A percentile compares a stretch with the other conserved stretches of the same genome.
phyloP scores from a whole-genome alignment of 139 green algal genomes.

The Picochlorum sp. region DNA sequence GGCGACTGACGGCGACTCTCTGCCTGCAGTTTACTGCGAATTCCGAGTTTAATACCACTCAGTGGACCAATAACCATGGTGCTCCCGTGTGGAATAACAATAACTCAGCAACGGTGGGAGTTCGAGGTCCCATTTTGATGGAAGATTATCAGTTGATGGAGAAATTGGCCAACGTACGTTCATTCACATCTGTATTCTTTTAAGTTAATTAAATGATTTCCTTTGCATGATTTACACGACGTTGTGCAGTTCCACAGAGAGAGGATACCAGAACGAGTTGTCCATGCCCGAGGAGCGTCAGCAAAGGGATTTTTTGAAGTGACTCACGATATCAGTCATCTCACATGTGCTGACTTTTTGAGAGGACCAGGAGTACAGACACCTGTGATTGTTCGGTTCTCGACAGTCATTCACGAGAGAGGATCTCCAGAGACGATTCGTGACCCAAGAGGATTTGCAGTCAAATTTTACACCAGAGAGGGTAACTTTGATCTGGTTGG shows the following conservation, averaged over 20 bases:
- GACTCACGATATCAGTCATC: conserved; percentile 88
- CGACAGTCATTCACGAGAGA: conserved; percentile 81
- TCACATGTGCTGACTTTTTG: conserved; percentile 93
- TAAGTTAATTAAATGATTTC: no score
- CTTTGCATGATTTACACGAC: neutral
- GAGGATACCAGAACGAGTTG: conserved; percentile 91
- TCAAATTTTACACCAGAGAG: conserved; percentile 97
- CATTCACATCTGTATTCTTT: no score
- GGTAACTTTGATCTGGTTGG: conserved; percentile 85
- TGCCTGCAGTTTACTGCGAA: conserved; percentile 32
- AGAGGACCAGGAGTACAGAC: conserved; percentile 87
- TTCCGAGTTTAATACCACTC: conserved; percentile 35
- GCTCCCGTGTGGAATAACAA: conserved; percentile 94
- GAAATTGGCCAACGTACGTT: conserved; percentile 75
- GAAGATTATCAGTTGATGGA: conserved; percentile 92
- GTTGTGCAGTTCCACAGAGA: conserved; percentile 77
- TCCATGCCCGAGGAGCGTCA: conserved; percentile 83
- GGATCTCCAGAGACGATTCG: conserved; percentile 83
- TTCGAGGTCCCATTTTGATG: conserved; percentile 56
- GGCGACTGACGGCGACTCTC: no score
- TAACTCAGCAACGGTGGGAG: conserved; percentile 67
- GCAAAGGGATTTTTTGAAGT: conserved; percentile 99
- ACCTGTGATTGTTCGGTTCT: conserved; percentile 88
- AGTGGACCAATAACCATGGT: conserved; percentile 90
- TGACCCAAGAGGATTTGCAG: conserved; percentile 88